Evolutionary conservation across 2,329 filamentous ascomycete genomes (phyloP).

Genomic region (Sporothrix phasma): DNA sequence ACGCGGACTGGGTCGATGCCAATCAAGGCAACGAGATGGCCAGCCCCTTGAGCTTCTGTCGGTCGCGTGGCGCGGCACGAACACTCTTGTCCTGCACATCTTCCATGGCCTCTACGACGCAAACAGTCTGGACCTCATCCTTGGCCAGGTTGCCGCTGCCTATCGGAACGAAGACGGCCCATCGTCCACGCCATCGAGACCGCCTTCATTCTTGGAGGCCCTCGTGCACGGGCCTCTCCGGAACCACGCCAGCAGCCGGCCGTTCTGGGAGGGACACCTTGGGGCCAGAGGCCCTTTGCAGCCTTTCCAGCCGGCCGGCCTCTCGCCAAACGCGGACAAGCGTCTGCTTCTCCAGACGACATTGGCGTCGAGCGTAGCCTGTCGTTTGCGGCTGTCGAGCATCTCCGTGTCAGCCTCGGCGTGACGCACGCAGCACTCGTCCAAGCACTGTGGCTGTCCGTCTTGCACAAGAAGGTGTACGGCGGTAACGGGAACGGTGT

Average conservation of each 20-base stretch:
- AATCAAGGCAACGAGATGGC: slow-evolving; percentile 40
- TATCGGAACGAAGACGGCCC: slow-evolving; percentile 31
- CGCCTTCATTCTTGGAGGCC: slow-evolving; percentile 54
- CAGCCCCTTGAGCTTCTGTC: slow-evolving; percentile 43
- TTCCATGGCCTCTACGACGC: slow-evolving; percentile 89
- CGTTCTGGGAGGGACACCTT: slow-evolving; percentile 61
- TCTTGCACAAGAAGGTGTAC: slow-evolving; percentile 42
- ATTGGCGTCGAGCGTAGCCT: slow-evolving; percentile 24
- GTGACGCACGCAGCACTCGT: slow-evolving; percentile 72
- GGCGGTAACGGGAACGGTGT: slow-evolving; percentile 31
- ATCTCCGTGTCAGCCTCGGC: slow-evolving; percentile 46
- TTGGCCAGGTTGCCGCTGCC: slow-evolving; percentile 44
- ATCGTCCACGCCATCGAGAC: slow-evolving; percentile 19
- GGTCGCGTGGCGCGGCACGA: slow-evolving; percentile 22
- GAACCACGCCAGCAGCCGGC: slow-evolving; percentile 29
- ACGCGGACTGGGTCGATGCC: slow-evolving; percentile 41
- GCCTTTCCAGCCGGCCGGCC: slow-evolving; percentile 16
- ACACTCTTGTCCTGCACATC: slow-evolving; percentile 52
- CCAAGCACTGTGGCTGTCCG: slow-evolving; percentile 63
- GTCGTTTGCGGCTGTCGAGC: slow-evolving; percentile 37
- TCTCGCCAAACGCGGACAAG: slow-evolving; percentile 16
- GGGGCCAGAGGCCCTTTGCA: slow-evolving; percentile 23
- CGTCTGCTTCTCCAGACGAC: neutral
- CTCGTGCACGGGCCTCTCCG: slow-evolving; percentile 60
- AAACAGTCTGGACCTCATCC: slow-evolving; percentile 59